These are phyloP conservation scores for Mycena alexandri DNA, from an alignment of 768 basidiomycete genomes.

Conservation along the genomic window DNA sequence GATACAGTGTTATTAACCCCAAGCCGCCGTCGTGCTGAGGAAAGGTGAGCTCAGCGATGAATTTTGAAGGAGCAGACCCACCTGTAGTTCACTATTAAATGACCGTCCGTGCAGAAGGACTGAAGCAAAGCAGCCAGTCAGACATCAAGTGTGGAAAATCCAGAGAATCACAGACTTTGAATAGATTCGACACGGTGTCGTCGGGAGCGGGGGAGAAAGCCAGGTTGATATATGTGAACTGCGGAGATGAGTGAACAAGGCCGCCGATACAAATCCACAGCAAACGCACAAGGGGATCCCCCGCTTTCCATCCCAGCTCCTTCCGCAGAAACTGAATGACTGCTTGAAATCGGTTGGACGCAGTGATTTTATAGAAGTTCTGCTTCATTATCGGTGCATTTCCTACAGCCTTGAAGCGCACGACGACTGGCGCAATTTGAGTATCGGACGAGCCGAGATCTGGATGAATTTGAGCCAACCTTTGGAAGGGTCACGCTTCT, in stretches of 20 bases:
- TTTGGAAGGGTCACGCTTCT: conserved; percentile 87
- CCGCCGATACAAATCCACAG: conserved; percentile 31
- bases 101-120: conserved; percentile 91
- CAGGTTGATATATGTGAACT: conserved; percentile 76
- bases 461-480: conserved; percentile 55
- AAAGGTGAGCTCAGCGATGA: conserved; percentile 6
- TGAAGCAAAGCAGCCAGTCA: conserved; percentile 43
- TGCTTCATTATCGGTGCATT: conserved; percentile 99
- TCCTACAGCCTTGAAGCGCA: conserved; percentile 97
- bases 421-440: conserved; percentile 75
- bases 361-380: conserved; percentile 98
- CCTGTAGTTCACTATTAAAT: conserved; percentile 95
- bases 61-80: conserved; percentile 43
- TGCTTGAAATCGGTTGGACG: conserved; percentile 93
- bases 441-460: background rate
- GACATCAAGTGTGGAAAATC: conserved; percentile 2
- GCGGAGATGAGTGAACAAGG: conserved; percentile 42
- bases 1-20: conserved; percentile 57
- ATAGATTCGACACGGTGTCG: conserved; percentile 83
- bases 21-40: conserved; percentile 72
- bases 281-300: conserved; percentile 84
- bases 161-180: conserved; percentile 60
- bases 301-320: conserved; percentile 88
- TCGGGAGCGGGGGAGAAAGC: conserved; percentile 88
- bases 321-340: conserved; percentile 94